Evolutionary conservation across 2,329 filamentous ascomycete genomes (phyloP).

Genomic region (Aspergillus felis): DNA sequence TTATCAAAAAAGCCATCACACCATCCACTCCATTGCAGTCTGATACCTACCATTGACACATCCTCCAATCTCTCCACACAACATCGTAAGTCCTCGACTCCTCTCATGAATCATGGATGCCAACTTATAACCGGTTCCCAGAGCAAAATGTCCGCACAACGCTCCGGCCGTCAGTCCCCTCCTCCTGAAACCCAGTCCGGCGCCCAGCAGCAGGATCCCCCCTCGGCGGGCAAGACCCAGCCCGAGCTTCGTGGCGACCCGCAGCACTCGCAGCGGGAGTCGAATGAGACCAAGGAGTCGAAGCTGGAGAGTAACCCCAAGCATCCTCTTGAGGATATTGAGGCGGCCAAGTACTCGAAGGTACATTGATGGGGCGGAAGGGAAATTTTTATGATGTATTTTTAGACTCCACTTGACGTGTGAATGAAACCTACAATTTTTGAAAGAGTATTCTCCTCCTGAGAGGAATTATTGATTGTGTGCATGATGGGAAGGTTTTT

Average conservation of each 20-base stretch:
- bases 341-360: conserved; percentile 29
- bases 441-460: neutral
- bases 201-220: conserved; percentile 58
- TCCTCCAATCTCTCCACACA: neutral
- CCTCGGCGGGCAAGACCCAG: conserved; percentile 56
- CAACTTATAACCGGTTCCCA: neutral
- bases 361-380: conserved; percentile 10
- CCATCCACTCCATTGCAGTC: neutral
- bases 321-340: conserved; percentile 37
- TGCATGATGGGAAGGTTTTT: too few relatives aligned
- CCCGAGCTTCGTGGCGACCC: conserved; percentile 44
- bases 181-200: conserved; percentile 65
- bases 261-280: conserved; percentile 27
- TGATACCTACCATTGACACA: too few relatives aligned
- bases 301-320: conserved; percentile 40
- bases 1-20: neutral
- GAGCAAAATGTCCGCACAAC: conserved; percentile 55
- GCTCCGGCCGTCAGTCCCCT: conserved; percentile 72
- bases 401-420: neutral
- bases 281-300: conserved; percentile 24
- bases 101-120: neutral
- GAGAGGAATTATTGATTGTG: too few relatives aligned
- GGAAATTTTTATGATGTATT: conserved; percentile 1
- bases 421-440: neutral
- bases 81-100: neutral